Conservation (phyloP, 495 filamentous ascomycete genomes). For the Echria macrotheca region DNA sequence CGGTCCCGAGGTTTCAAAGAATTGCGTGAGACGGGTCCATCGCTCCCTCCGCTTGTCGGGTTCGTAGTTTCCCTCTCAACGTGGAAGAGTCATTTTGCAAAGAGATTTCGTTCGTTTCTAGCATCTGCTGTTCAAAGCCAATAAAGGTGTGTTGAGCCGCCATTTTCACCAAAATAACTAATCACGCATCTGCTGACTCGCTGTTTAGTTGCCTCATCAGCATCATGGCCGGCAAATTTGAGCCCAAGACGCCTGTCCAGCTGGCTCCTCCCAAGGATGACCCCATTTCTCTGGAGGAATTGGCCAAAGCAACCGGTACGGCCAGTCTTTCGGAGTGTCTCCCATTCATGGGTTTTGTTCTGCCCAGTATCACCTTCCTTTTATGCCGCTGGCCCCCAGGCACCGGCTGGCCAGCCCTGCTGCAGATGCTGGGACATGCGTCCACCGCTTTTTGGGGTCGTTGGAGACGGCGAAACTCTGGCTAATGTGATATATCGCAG, state of each 20-base stretch:
- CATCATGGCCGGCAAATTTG: constrained; percentile 64
- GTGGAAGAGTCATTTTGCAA: background rate
- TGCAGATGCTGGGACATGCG: too few relatives aligned
- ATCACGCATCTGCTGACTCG: background rate
- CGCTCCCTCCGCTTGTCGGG: background rate
- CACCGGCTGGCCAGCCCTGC: too few relatives aligned
- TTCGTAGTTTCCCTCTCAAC: background rate
- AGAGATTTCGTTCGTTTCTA: too few relatives aligned
- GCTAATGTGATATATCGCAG: too few relatives aligned
- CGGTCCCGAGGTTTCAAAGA: constrained; percentile 5
- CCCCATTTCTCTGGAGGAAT: constrained; percentile 65
- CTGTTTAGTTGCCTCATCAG: too few relatives aligned
- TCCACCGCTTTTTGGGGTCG: too few relatives aligned
- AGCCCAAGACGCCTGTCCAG: constrained; percentile 75
- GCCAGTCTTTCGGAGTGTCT: background rate
- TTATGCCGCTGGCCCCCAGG: too few relatives aligned
- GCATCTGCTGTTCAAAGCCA: background rate
- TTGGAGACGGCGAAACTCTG: too few relatives aligned
- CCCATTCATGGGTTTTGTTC: too few relatives aligned
- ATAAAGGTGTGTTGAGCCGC: background rate
- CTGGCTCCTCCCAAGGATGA: constrained; percentile 87
- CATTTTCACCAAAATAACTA: background rate
- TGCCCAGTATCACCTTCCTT: too few relatives aligned
- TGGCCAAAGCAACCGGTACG: constrained; percentile 79
- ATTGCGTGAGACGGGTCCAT: constrained; percentile 3